A percentile compares a stretch with the other conserved stretches of the same genome.
Evolutionary conservation across 1,139 yeast genomes (phyloP).

Genomic region (Saccharomycopsis crataegensis): DNA sequence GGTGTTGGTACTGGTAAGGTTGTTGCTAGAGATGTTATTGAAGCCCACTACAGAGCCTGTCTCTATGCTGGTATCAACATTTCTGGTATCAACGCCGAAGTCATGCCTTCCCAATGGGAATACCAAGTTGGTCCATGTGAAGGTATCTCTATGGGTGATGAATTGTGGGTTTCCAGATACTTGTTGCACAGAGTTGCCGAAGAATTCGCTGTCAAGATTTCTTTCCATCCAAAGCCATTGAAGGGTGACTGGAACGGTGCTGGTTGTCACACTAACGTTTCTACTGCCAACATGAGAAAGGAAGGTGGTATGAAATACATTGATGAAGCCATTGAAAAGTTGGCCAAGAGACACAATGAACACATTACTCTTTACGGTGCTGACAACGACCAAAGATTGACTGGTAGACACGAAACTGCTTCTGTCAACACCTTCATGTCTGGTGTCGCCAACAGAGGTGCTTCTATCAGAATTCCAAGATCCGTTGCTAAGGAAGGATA

Average conservation of each 20-base stretch:
- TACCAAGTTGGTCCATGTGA: constrained; percentile 98
- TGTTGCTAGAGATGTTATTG: constrained; percentile 95
- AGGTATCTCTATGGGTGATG: constrained; percentile 96
- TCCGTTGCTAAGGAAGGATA: constrained; percentile 96
- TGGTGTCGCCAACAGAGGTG: constrained; percentile 99
- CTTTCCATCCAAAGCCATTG: constrained; percentile 98
- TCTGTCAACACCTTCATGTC: constrained; percentile 82
- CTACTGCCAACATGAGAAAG: constrained; percentile 82
- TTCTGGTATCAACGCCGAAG: constrained; percentile 98
- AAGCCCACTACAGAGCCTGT: constrained; percentile 99
- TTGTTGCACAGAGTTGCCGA: constrained; percentile 92
- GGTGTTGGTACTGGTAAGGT: constrained; percentile 99
- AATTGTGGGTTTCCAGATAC: constrained; percentile 94
- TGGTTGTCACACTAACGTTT: constrained; percentile 98
- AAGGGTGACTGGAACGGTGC: constrained; percentile 99
- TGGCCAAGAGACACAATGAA: constrained; percentile 94
- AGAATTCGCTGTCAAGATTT: constrained; percentile 97
- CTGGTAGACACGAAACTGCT: constrained; percentile 99
- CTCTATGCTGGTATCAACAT: constrained; percentile 82
- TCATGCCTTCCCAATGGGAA: constrained; percentile 99
- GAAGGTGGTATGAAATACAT: constrained; percentile 96
- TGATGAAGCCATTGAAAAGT: constrained; percentile 87
- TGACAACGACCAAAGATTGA: constrained; percentile 90
- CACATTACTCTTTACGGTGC: constrained; percentile 93
- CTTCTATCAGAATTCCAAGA: constrained; percentile 97